Evolutionary conservation across 495 filamentous ascomycete genomes (phyloP).

Genomic region (Talaromyces ruber): DNA sequence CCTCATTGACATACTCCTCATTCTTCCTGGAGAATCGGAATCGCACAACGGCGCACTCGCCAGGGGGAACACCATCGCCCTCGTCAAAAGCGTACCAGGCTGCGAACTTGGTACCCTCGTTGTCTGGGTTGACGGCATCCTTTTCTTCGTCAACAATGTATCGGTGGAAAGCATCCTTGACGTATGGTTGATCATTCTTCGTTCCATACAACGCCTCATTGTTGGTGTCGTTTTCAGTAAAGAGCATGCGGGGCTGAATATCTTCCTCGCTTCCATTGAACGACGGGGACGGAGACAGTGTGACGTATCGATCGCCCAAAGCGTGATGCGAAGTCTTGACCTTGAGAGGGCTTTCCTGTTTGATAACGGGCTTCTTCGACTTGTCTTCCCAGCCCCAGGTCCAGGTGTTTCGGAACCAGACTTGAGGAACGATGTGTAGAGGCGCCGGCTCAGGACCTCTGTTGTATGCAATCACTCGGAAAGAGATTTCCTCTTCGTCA

Average conservation of each 20-base stretch:
- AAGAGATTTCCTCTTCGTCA: constrained; percentile 82
- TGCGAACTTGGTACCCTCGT: constrained; percentile 77
- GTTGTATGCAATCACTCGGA: constrained; percentile 95
- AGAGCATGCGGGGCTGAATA: constrained; percentile 72
- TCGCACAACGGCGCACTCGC: constrained; percentile 90
- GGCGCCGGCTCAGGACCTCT: constrained; percentile 83
- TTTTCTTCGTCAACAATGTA: constrained; percentile 78
- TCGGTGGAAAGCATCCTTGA: constrained; percentile 92
- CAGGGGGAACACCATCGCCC: constrained; percentile 73
- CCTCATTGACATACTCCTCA: constrained; percentile 78
- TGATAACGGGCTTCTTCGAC: constrained; percentile 68
- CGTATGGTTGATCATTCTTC: constrained; percentile 71
- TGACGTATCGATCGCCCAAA: constrained; percentile 73
- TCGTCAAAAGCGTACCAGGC: constrained; percentile 92
- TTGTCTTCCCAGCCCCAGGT: constrained; percentile 71
- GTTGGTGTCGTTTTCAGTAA: constrained; percentile 95
- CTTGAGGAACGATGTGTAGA: constrained; percentile 86
- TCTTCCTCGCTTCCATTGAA: constrained; percentile 69
- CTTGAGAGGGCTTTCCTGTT: constrained; percentile 50
- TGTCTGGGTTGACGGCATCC: constrained; percentile 68
- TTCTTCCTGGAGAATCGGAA: constrained; percentile 74
- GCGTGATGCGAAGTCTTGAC: constrained; percentile 67
- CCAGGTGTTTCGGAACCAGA: constrained; percentile 98
- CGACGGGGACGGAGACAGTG: constrained; percentile 84
- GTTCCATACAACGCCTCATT: constrained; percentile 64